A percentile compares a stretch with the other conserved stretches of the same genome.
Conservation (phyloP, 2,329 filamentous ascomycete genomes). For the Fusarium globosum region DNA sequence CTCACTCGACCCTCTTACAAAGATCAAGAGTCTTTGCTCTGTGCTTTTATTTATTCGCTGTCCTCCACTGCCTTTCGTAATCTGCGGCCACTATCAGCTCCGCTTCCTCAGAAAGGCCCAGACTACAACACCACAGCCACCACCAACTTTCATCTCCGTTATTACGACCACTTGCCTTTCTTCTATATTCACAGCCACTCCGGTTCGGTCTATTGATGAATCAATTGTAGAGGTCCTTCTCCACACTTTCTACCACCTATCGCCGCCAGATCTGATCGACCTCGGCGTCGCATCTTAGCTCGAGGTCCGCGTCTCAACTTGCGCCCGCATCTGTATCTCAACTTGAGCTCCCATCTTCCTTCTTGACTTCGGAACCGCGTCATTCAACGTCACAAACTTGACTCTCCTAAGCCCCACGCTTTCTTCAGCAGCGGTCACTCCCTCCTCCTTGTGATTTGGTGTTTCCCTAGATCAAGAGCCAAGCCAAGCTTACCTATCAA, state of each 20-base stretch:
- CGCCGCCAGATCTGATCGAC: conserved; percentile 12
- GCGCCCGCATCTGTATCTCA: conserved; percentile 11
- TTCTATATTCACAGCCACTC: conserved; percentile 1
- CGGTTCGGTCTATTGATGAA: conserved; percentile 7
- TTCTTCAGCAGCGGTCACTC: not conserved
- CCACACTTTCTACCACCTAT: not conserved
- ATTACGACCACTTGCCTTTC: not conserved
- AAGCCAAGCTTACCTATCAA: conserved; percentile 33
- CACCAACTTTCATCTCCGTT: not conserved
- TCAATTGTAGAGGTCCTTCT: not conserved
- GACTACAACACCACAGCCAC: conserved; percentile 21
- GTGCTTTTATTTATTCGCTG: conserved; percentile 14
- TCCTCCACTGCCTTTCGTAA: not conserved
- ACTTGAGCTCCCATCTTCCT: conserved; percentile 1
- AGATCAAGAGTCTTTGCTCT: not conserved
- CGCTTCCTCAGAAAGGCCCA: conserved; percentile 12
- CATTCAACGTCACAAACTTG: conserved; percentile 21
- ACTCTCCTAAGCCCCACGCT: not conserved
- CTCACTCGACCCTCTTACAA: conserved; percentile 28
- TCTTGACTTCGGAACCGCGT: conserved; percentile 2
- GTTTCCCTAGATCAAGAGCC: conserved; percentile 18
- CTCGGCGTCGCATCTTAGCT: conserved; percentile 2
- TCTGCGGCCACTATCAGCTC: conserved; percentile 20
- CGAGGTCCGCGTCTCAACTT: conserved; percentile 4
- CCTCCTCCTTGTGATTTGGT: conserved; percentile 27